Conservation (phyloP, 164 flowering plant genomes). For the Cinnamomum chago region DNA sequence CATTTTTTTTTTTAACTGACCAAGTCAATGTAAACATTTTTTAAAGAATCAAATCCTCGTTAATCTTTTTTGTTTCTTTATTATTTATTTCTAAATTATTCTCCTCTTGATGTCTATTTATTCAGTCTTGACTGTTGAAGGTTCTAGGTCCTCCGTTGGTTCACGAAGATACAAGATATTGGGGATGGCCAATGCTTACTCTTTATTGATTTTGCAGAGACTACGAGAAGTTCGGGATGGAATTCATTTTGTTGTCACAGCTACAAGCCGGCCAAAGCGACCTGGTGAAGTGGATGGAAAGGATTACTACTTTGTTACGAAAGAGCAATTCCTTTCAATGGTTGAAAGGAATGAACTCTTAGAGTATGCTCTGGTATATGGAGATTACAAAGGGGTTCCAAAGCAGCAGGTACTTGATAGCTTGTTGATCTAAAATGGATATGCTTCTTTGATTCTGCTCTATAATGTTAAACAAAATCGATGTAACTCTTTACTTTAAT, state of each 20-base stretch:
- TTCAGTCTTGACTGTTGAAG: background rate
- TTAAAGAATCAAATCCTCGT: no score
- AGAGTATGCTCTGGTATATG: slow-evolving; percentile 93
- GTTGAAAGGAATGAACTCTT: slow-evolving; percentile 64
- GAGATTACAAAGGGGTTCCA: slow-evolving; percentile 94
- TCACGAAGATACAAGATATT: background rate
- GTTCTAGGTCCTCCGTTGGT: background rate
- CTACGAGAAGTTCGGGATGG: slow-evolving; percentile 50
- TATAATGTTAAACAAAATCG: background rate
- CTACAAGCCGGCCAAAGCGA: slow-evolving; percentile 71
- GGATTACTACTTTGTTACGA: slow-evolving; percentile 76
- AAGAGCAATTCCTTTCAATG: slow-evolving; percentile 73
- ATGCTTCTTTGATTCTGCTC: background rate
- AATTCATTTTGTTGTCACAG: slow-evolving; percentile 84
- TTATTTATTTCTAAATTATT: no score
- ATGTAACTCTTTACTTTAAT: background rate
- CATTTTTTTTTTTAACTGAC: no score
- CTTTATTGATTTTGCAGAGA: slow-evolving; percentile 12
- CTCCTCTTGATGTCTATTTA: background rate
- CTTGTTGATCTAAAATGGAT: background rate
- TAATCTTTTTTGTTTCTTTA: no score
- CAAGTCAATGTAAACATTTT: background rate
- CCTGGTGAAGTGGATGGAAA: slow-evolving; percentile 73
- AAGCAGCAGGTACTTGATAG: slow-evolving; percentile 43
- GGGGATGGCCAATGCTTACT: background rate